These are phyloP conservation scores for Diaporthe helianthi DNA, from an alignment of 2,329 filamentous ascomycete genomes.

Conservation along the genomic window DNA sequence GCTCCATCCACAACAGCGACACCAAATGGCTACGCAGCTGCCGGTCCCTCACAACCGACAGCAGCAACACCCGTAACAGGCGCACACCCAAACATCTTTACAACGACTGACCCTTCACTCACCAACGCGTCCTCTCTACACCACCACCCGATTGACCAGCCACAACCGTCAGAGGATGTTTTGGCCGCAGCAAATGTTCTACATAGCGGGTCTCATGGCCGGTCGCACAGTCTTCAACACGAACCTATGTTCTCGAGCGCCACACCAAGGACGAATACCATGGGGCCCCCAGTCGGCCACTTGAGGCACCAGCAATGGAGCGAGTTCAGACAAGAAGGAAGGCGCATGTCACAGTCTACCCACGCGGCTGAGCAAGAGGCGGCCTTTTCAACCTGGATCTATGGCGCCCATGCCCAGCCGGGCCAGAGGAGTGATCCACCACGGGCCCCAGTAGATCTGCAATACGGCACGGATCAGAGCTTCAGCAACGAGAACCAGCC, in stretches of 20 bases:
- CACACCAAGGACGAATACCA: constrained; percentile 17
- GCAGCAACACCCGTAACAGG: constrained; percentile 2
- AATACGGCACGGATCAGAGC: constrained; percentile 73
- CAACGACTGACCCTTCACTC: constrained; percentile 5
- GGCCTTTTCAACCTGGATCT: constrained; percentile 25
- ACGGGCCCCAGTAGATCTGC: constrained; percentile 51
- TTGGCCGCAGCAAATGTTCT: constrained; percentile 63
- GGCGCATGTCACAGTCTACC: constrained; percentile 41
- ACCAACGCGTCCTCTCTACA: constrained; percentile 36
- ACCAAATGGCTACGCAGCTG: constrained; percentile 17
- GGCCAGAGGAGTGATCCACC: constrained; percentile 45
- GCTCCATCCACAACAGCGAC: constrained; percentile 10
- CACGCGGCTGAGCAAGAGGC: constrained; percentile 43
- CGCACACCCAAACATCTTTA: background rate
- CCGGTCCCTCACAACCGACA: constrained; percentile 17
- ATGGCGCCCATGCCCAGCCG: constrained; percentile 10
- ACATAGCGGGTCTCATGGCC: constrained; percentile 50
- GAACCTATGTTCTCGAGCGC: constrained; percentile 32
- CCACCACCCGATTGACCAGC: constrained; percentile 39
- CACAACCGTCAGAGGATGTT: constrained; percentile 59
- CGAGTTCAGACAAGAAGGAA: constrained; percentile 50
- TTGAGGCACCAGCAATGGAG: constrained; percentile 52
- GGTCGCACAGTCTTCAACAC: constrained; percentile 38
- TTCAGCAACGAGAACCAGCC: constrained; percentile 61
- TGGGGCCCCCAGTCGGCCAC: constrained; percentile 48